Evolutionary conservation across 495 filamentous ascomycete species (phyloP).

Genomic region (Astrothelium subdiscretum): DNA sequence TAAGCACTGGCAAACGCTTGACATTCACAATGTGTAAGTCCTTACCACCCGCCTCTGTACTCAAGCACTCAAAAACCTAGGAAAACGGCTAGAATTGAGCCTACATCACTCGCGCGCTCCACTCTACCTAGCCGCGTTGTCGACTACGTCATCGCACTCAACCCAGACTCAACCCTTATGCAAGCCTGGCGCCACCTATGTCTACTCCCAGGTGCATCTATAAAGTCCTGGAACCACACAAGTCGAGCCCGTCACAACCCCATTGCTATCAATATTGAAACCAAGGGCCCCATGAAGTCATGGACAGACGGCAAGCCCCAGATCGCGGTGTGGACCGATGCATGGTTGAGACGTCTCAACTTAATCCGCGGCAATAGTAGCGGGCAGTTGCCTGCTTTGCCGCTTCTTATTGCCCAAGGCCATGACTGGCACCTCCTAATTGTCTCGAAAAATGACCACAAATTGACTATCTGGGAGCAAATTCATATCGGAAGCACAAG

Average conservation of each 20-base stretch:
- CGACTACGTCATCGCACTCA: slow-evolving; percentile 14
- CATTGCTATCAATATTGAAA: slow-evolving; percentile 17
- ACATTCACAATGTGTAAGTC: slow-evolving; percentile 9
- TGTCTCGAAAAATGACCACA: slow-evolving; percentile 11
- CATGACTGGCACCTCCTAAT: slow-evolving; percentile 20
- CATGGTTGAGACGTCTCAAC: slow-evolving; percentile 11
- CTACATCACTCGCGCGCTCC: slow-evolving; percentile 7
- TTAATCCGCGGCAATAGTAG: not conserved
- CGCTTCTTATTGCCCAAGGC: slow-evolving; percentile 18
- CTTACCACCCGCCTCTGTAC: not conserved
- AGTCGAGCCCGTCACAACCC: slow-evolving; percentile 8
- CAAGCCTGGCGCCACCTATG: slow-evolving; percentile 9
- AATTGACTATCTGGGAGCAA: slow-evolving; percentile 13
- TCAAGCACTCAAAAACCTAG: slow-evolving; percentile 4
- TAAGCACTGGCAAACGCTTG: slow-evolving; percentile 8
- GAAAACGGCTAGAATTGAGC: slow-evolving; percentile 10
- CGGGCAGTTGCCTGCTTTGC: slow-evolving; percentile 12
- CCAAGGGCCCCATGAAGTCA: slow-evolving; percentile 15
- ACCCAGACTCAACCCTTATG: slow-evolving; percentile 6
- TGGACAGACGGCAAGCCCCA: slow-evolving; percentile 18
- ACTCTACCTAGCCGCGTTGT: slow-evolving; percentile 12
- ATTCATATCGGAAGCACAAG: slow-evolving; percentile 16
- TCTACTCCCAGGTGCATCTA: slow-evolving; percentile 3
- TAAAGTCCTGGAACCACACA: slow-evolving; percentile 15
- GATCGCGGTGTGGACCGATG: slow-evolving; percentile 16